Evolutionary conservation across 2,329 filamentous ascomycete genomes (phyloP), one percentile per base, ranked within the genome.

Genomic region (Botrytis fabae): DNA sequence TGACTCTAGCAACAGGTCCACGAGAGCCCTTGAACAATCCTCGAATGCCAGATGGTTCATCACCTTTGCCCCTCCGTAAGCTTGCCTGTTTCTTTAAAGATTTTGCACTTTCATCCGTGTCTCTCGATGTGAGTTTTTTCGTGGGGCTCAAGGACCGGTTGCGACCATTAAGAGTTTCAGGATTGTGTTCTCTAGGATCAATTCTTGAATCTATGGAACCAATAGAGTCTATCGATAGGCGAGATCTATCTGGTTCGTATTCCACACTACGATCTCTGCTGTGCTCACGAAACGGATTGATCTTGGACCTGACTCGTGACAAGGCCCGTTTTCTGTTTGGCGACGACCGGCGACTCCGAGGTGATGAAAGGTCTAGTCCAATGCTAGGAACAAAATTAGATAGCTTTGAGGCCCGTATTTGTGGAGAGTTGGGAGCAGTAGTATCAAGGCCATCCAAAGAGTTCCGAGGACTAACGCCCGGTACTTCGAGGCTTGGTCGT

Each of bases 11-110:
- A 12, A 90, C 86, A 77, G 91, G 90, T 74, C 85, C 90, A 72
- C 92, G 87, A 68, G 90, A 88, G 4, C 90, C 91, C 82, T 94
- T 95, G 82, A 97, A 92, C 65, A 97, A 91, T 10, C 91, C 90
- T 60, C 91, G 89, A 14, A 94, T 85, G 51, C 88, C 89, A 16
- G 88, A 89, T 57, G 82, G 80, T 71, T 87, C 84, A 57, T 87
- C 84, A 38, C 79, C 76, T 72, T 78, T 80, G 3, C 80, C 84
- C 28, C 83, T 80, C 35, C 83, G 84, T n/a, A 86, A 76, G 78
- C 87, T 90, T 32, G 84, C 84, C 40, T 84, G 82, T 62, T 84
- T 86, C 74, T 83, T 83, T 74, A 85, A 84, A 63, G 84, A 83
- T 75, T 84, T 89, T 78, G 83, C 84, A 76, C 80, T 85, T 72